Evolutionary conservation across 2,329 filamentous ascomycete species (phyloP), one percentile per base, ranked within the genome.

Genomic region (Tolypocladium paradoxum): DNA sequence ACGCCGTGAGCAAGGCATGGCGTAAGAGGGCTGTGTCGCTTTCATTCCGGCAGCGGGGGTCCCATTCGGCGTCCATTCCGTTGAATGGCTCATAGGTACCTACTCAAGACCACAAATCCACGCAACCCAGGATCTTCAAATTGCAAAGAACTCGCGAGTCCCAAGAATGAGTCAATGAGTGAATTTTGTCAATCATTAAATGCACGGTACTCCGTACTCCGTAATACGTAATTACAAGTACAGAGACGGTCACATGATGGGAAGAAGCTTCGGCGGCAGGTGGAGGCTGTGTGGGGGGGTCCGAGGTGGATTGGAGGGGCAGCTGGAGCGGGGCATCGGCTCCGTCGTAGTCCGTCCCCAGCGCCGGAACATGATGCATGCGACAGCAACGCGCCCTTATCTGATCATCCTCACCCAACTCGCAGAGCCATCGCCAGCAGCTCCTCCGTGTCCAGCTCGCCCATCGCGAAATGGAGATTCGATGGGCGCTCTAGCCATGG

Each of bases 401-500:
- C 43, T 14, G 4, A 9, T 6, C 27, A 7, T n/a, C 18, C 27
- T 29, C 27, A 20, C 27, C 43, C 27, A 46, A 31, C 43, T 31
- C 11, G 6, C 16, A n/a, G 38, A 47, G 47, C 47, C 6, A 36
- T 36, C 33, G 20, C 33, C 20, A 27, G 6, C 27, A n/a, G 43
- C 27, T 29, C 27, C 43, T 20, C 18, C 27, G 43, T 47, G 18
- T 31, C 11, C 34, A 37, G 18, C 31, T 37, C 48, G 35, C 24
- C 22, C 24, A 4, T 4, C 33, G 34, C 27, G 34, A 18, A 36
- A 36, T 29, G 48, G 24, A 29, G 22, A 38, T 11, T 43, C 27
- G 29, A 43, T 43, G 36, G 49, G 27, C 27, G 36, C 49, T 50
- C 49, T 24, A 50, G 49, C 49, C 33, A 43, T 50, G 49, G 49